Evolutionary conservation across 345 rosid genomes (phyloP).

Genomic region (Aegle marmelos): DNA sequence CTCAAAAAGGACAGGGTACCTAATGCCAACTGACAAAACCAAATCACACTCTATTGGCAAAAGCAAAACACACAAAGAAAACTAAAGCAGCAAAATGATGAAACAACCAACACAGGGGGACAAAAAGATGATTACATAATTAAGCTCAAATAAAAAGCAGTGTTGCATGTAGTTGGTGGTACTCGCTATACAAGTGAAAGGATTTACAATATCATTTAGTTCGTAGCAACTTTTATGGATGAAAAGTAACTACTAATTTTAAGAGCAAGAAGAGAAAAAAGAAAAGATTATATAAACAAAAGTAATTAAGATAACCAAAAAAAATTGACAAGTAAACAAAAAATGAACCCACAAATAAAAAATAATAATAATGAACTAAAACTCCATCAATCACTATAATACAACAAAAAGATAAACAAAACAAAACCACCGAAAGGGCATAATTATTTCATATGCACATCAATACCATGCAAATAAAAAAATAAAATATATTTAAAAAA

Average conservation of each 20-base stretch:
- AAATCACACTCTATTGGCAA: background rate
- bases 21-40: background rate
- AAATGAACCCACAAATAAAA: background rate
- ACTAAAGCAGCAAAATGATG: background rate
- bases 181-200: background rate
- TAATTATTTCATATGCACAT: background rate
- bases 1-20: background rate
- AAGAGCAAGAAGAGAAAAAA: background rate
- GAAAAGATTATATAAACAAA: background rate
- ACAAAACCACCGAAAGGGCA: background rate
- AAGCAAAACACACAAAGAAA: background rate
- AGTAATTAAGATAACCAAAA: background rate
- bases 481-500: too few relatives aligned
- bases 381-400: background rate
- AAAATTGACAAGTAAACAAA: background rate
- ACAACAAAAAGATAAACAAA: background rate
- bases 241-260: background rate
- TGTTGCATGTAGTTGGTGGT: background rate
- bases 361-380: background rate
- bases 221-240: too few relatives aligned
- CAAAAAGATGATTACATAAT: background rate
- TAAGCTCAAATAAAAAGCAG: background rate
- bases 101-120: background rate
- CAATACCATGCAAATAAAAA: background rate
- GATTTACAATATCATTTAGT: background rate